Base-by-base conservation (phyloP, 306 rosid genomes). In the Erythrophleum fordii region DNA sequence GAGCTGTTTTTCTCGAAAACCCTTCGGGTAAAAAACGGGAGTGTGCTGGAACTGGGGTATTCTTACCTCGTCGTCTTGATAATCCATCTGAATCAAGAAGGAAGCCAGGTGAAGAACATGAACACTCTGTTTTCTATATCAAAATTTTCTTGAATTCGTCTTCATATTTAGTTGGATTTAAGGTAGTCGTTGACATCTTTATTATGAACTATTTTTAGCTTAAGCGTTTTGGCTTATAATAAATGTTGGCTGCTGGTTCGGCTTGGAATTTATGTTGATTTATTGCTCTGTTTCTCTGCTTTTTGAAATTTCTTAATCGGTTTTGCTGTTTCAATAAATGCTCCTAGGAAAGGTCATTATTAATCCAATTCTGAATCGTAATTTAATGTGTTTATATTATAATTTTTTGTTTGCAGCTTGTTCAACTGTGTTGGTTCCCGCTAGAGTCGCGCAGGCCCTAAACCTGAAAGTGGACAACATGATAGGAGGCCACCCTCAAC, bases 1-100 rank as follows among this genome's bases (percentile, higher is more conserved):
- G 91, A 39, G 83, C 90, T 5, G 87, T 79, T 26, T 89, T 89
- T 29, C 82, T 83, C 0, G 89, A 82, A 6, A 79, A 75, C 22
- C 79, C 80, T 10, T 69, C 23, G 1, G 86, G 61, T 10, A 66
- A 66, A 0, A 84, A 82, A 71, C 86, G 82, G 60, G 95, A 84
- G 66, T 85, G 92, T 23, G 58, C 86, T 1, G 99, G 99, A 4
- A 95, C 99, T 1, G 99, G 99, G 3, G 99, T 95, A 5, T 95
- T 95, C 67, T 75, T 95, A 62, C 99, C 99, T 34, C 91, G 95
- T n/a, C 83, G 69, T 71, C 73, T 61, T 29, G 87, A 83, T 4
- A 16, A 14, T 4, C 73, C 77, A 1, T 25, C 81, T 6, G 87
- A 87, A 44, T 5, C 85, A 0, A 75, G 88, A 0, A 85, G 61